Percentiles rank a stretch among this genome's conserved stretches.
phyloP scores from a whole-genome alignment of 331 rosid genomes.

The Prunus yedoensis region DNA sequence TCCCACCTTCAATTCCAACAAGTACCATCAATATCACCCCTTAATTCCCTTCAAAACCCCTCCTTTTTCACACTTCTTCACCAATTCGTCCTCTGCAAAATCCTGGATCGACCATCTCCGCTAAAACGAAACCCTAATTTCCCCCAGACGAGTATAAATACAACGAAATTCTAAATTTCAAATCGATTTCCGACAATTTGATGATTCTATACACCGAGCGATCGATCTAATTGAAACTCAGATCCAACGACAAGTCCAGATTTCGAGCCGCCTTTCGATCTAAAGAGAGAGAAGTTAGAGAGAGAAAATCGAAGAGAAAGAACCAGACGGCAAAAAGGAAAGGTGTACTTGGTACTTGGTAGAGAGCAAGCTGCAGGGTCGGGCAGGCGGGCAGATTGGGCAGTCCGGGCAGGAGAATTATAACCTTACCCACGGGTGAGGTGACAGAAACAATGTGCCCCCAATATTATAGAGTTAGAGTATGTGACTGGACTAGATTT shows the following conservation, averaged over 20 bases:
- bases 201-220: neutral
- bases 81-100: slow-evolving; percentile 5
- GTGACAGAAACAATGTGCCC: neutral
- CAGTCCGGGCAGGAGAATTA: slow-evolving; percentile 47
- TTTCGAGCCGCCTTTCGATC: slow-evolving; percentile 44
- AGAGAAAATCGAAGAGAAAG: slow-evolving; percentile 10
- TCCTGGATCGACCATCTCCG: slow-evolving; percentile 28
- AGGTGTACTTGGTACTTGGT: slow-evolving; percentile 48
- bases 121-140: slow-evolving; percentile 30
- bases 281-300: slow-evolving; percentile 23
- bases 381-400: slow-evolving; percentile 52
- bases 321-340: slow-evolving; percentile 27
- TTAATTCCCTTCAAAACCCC: slow-evolving; percentile 17
- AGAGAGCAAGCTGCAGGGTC: slow-evolving; percentile 22
- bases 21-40: slow-evolving; percentile 52
- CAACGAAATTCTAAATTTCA: slow-evolving; percentile 22
- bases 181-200: neutral
- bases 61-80: neutral
- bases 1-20: slow-evolving; percentile 40
- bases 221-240: slow-evolving; percentile 29
- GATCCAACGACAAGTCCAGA: slow-evolving; percentile 34
- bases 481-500: slow-evolving; percentile 1
- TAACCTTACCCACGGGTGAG: slow-evolving; percentile 48
- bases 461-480: neutral
- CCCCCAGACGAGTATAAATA: slow-evolving; percentile 1